Evolutionary conservation across 305 asterid genomes (phyloP).

Genomic region (Withania somnifera): DNA sequence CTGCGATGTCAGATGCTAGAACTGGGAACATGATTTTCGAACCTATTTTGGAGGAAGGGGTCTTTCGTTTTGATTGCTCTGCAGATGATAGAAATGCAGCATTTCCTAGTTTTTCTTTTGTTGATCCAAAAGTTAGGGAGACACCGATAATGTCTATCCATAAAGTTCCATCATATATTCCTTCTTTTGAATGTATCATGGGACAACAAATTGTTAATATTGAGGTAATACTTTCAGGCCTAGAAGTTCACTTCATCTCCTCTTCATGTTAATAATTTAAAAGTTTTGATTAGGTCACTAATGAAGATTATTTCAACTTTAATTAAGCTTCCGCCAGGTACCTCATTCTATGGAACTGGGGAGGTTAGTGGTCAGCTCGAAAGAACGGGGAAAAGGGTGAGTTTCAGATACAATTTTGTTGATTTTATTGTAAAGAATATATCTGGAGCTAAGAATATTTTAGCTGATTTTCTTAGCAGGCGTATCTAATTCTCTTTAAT

Average conservation of each 20-base stretch:
- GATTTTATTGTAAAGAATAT: no score
- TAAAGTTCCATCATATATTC: conserved; percentile 46
- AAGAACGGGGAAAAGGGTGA: conserved; percentile 90
- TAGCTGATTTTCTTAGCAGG: no score
- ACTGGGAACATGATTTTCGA: conserved; percentile 66
- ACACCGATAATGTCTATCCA: conserved; percentile 34
- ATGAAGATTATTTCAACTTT: conserved; percentile 6
- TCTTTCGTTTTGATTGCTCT: conserved; percentile 87
- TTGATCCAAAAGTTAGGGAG: conserved; percentile 56
- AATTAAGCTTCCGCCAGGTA: conserved; percentile 65
- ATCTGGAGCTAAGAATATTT: no score
- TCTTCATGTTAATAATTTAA: not conserved
- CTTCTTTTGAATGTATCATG: conserved; percentile 46
- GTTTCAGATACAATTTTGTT: conserved; percentile 1
- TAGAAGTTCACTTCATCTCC: not conserved
- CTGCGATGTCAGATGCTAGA: conserved; percentile 20
- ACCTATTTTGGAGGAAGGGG: conserved; percentile 87
- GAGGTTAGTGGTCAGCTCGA: conserved; percentile 97
- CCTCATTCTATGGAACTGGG: conserved; percentile 96
- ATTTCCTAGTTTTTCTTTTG: conserved; percentile 77
- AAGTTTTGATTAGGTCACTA: not conserved
- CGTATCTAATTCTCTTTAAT: not conserved
- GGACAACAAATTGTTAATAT: conserved; percentile 64
- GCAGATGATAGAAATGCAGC: conserved; percentile 58
- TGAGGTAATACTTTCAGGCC: conserved; percentile 34